A percentile compares a stretch with the other conserved stretches of the same genome.
Conservation (phyloP, 1,284 basidiomycete species). For the Cutaneotrichosporon arboriforme region DNA sequence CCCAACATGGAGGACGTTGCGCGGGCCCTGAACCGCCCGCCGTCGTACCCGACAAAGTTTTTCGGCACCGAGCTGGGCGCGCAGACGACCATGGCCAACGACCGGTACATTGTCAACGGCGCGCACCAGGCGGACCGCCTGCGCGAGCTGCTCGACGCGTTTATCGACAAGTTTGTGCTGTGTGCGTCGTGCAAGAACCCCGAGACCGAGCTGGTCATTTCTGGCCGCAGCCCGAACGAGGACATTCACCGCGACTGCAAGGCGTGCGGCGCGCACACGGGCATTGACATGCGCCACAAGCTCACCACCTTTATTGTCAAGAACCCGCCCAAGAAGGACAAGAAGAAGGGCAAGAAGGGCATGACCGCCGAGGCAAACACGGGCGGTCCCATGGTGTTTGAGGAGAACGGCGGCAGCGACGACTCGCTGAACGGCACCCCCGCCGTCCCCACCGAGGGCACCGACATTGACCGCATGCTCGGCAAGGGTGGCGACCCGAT, state of each 20-base stretch:
- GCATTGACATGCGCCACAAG: constrained; percentile 95
- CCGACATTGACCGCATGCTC: constrained; percentile 39
- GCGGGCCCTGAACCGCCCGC: constrained; percentile 87
- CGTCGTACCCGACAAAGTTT: constrained; percentile 95
- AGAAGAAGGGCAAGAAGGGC: constrained; percentile 57
- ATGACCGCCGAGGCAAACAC: constrained; percentile 46
- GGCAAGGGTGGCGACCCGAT: constrained; percentile 33
- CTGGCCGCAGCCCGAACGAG: constrained; percentile 63
- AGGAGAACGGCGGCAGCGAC: constrained; percentile 34
- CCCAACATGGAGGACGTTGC: constrained; percentile 99
- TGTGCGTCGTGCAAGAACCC: constrained; percentile 99
- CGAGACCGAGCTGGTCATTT: constrained; percentile 91
- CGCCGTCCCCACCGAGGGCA: constrained; percentile 36
- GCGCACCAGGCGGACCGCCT: constrained; percentile 88
- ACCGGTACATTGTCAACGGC: constrained; percentile 98
- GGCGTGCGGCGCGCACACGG: constrained; percentile 89
- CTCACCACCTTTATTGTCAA: constrained; percentile 94
- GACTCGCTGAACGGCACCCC: constrained; percentile 6
- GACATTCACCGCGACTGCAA: constrained; percentile 95
- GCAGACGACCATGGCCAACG: constrained; percentile 91
- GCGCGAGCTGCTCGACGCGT: constrained; percentile 89
- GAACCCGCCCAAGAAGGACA: constrained; percentile 76
- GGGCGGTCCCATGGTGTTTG: constrained; percentile 43
- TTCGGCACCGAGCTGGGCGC: constrained; percentile 98
- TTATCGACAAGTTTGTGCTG: constrained; percentile 98